A percentile compares a stretch with the other conserved stretches of the same genome.
Evolutionary conservation across 148 eudicot species (phyloP).

Genomic region (Agrostemma githago): DNA sequence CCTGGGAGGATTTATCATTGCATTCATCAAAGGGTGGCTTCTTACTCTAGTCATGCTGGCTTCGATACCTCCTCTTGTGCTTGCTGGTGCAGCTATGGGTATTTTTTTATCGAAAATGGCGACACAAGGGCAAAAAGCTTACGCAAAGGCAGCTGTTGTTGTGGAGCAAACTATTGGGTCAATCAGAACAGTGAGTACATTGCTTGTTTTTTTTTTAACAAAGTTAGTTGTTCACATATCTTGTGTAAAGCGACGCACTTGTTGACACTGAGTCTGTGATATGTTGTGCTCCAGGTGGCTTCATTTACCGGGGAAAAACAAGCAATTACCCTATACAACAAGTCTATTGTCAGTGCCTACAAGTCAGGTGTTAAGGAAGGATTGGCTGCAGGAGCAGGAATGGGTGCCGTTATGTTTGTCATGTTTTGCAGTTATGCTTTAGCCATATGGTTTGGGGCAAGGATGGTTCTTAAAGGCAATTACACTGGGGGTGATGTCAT

Average conservation of each 20-base stretch:
- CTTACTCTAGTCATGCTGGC: slow-evolving; percentile 75
- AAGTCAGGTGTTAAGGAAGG: slow-evolving; percentile 47
- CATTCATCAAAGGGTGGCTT: slow-evolving; percentile 78
- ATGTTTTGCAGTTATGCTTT: slow-evolving; percentile 43
- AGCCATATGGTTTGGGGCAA: slow-evolving; percentile 70
- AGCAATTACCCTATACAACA: slow-evolving; percentile 40
- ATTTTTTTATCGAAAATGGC: slow-evolving; percentile 48
- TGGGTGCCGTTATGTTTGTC: slow-evolving; percentile 37
- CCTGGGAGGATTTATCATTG: slow-evolving; percentile 75
- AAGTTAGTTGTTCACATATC: not conserved
- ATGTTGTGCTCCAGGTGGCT: slow-evolving; percentile 44
- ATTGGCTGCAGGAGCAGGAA: slow-evolving; percentile 47
- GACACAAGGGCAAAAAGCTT: slow-evolving; percentile 55
- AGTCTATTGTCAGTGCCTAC: slow-evolving; percentile 42
- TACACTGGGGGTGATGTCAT: slow-evolving; percentile 55
- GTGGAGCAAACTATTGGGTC: slow-evolving; percentile 86
- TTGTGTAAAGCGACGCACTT: not conserved
- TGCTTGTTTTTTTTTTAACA: not conserved
- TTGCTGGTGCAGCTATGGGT: slow-evolving; percentile 52
- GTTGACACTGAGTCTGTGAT: not conserved
- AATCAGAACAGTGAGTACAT: slow-evolving; percentile 65
- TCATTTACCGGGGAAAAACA: slow-evolving; percentile 69
- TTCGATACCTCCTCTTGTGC: slow-evolving; percentile 51
- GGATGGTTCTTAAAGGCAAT: slow-evolving; percentile 43
- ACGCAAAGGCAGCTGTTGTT: slow-evolving; percentile 65